Base-by-base conservation (phyloP, 345 rosid species). In the Syzygium jambos region DNA sequence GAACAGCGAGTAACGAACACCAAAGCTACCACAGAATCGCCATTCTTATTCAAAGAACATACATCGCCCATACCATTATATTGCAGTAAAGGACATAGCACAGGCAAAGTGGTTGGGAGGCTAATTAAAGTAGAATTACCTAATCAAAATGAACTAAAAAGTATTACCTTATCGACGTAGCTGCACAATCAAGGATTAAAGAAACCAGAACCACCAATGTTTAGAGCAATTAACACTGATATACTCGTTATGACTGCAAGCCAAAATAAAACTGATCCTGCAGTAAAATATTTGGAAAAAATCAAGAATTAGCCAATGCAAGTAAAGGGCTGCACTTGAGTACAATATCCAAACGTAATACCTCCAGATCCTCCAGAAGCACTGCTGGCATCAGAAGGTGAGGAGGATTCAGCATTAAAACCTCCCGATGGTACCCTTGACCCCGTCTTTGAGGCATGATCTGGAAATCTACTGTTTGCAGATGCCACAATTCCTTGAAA, bases 401-500 rank as follows among this genome's bases (percentile, higher is more conserved):
- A 41, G 49, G 94, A 85, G 29, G 94, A 85, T 80, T 94, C 91
- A 46, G 88, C 87, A 86, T 87, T 94, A 59, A 51, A 85, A 87
- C 80, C 87, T 5, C 51, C 83, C 86, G 94, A 88, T 83, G 94
- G 88, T 85, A 86, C 80, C 53, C 86, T 85, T 41, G 92, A 84
- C 84, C 92, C 87, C 84, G 87, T 87, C 55, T 88, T 89, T 61
- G 94, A 89, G 68, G 82, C 89, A 78, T 91, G 94, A 86, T 93
- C 93, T 21, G 87, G 85, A 54, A 80, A n/a, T 92, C 93, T 95
- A 92, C 63, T 86, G 85, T 89, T 92, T 90, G 92, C 96, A 17
- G 98, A 98, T 88, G 99, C 93, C 88, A 98, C 99, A 87, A 98
- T 96, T 90, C 98, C 97, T 90, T 94, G 98, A 94, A 98, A 98